Evolutionary conservation across 2,329 filamentous ascomycete genomes (phyloP).

Genomic region (Aspergillus proliferans): DNA sequence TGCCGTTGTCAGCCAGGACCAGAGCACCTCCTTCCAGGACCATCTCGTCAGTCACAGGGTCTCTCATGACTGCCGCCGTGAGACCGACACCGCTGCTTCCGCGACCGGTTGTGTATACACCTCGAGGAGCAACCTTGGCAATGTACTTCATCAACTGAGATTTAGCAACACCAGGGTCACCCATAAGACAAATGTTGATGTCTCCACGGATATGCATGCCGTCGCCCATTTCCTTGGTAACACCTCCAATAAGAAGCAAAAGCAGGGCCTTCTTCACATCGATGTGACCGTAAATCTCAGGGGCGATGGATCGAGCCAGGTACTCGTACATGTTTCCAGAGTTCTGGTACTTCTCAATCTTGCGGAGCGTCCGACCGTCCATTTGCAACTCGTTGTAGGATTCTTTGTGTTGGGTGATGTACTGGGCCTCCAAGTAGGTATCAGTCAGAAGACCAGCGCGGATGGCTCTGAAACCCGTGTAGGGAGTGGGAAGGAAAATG

Average conservation of each 20-base stretch:
- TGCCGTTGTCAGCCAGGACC: constrained; percentile 72
- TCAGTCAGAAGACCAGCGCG: constrained; percentile 93
- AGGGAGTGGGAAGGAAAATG: constrained; percentile 93
- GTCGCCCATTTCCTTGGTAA: constrained; percentile 93
- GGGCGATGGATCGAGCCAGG: constrained; percentile 89
- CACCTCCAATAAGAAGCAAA: constrained; percentile 90
- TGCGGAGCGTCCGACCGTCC: constrained; percentile 69
- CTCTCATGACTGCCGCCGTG: constrained; percentile 73
- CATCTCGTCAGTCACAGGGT: constrained; percentile 72
- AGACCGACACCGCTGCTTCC: constrained; percentile 76
- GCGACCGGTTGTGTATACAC: constrained; percentile 76
- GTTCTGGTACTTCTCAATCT: constrained; percentile 78
- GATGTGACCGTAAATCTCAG: constrained; percentile 91
- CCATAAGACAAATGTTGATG: constrained; percentile 98
- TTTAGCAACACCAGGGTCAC: constrained; percentile 98
- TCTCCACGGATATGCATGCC: constrained; percentile 99
- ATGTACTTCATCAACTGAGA: constrained; percentile 98
- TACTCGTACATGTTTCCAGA: constrained; percentile 94
- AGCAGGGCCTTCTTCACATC: constrained; percentile 98
- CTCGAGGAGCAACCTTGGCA: constrained; percentile 91
- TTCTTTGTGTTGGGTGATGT: constrained; percentile 94
- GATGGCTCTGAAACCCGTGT: constrained; percentile 98
- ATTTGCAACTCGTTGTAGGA: constrained; percentile 89
- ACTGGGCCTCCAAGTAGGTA: constrained; percentile 91
- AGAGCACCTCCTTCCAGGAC: constrained; percentile 74